phyloP scores from a whole-genome alignment of 352 stramenopile genomes.

The Paralagenidium karlingii region DNA sequence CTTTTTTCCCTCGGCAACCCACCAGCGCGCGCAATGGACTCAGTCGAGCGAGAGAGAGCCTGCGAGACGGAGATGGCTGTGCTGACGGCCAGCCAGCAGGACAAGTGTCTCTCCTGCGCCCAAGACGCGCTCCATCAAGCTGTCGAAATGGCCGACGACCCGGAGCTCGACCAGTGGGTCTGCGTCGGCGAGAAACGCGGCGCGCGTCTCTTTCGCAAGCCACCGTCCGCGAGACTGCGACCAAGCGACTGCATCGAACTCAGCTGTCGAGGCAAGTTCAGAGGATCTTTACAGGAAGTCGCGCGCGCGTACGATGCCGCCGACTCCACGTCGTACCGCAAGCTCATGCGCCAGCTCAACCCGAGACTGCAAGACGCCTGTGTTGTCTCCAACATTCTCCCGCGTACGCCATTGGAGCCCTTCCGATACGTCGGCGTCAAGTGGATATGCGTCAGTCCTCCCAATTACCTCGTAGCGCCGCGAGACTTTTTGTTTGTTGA shows the following conservation, averaged over 20 bases:
- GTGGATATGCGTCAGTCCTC: conserved; percentile 77
- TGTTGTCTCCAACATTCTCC: conserved; percentile 69
- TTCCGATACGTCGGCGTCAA: conserved; percentile 82
- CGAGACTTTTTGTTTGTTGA: conserved; percentile 81
- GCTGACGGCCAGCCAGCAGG: conserved; percentile 64
- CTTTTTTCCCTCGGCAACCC: conserved; percentile 21
- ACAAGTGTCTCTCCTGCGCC: conserved; percentile 78
- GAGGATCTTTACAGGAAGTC: conserved; percentile 60
- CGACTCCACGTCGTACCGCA: conserved; percentile 60
- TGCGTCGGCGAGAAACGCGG: conserved; percentile 55
- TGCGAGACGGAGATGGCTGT: conserved; percentile 77
- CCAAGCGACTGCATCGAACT: conserved; percentile 75
- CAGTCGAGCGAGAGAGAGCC: conserved; percentile 67
- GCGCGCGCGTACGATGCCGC: conserved; percentile 63
- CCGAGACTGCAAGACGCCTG: conserved; percentile 52
- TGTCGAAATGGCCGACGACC: conserved; percentile 80
- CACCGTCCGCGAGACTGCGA: conserved; percentile 18
- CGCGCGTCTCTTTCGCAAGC: too few relatives aligned
- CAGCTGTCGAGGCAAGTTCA: conserved; percentile 47
- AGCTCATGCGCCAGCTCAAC: conserved; percentile 77
- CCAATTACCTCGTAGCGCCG: conserved; percentile 66
- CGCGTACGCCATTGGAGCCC: conserved; percentile 45
- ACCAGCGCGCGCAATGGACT: conserved; percentile 61
- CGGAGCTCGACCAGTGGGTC: conserved; percentile 62
- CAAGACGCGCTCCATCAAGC: too few relatives aligned